A percentile compares a stretch with the other conserved stretches of the same genome.
phyloP scores from a whole-genome alignment of 495 filamentous ascomycete species.

The Zalerion maritima region DNA sequence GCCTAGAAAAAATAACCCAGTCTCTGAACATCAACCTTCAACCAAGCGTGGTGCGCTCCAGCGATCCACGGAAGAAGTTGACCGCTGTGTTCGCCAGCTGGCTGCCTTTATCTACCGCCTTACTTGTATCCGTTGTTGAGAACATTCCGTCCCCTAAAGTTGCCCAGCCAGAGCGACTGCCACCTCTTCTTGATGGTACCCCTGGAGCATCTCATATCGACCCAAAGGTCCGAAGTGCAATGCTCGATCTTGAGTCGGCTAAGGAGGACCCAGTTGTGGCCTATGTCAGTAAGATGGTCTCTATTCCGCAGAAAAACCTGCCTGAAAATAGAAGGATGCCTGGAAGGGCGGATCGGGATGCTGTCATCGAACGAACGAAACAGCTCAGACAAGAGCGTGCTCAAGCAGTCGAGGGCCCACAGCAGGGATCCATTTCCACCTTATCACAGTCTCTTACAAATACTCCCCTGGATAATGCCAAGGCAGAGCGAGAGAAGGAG shows the following conservation, averaged over 20 bases:
- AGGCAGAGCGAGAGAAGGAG: constrained; percentile 35
- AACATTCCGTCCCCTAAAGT: constrained; percentile 71
- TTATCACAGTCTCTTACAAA: constrained; percentile 18
- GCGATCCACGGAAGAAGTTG: constrained; percentile 71
- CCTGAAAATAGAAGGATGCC: constrained; percentile 60
- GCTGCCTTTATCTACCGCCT: constrained; percentile 84
- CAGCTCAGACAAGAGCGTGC: constrained; percentile 66
- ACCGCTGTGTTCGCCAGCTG: constrained; percentile 76
- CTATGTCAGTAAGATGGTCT: constrained; percentile 97
- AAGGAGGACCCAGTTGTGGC: constrained; percentile 69
- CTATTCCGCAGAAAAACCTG: constrained; percentile 81
- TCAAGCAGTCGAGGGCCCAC: constrained; percentile 30
- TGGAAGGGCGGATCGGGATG: too few species aligned
- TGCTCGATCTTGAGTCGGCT: constrained; percentile 60
- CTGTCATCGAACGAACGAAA: too few species aligned
- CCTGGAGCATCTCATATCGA: constrained; percentile 62
- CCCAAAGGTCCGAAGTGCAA: constrained; percentile 53
- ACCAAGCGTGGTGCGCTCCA: constrained; percentile 67
- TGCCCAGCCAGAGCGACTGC: constrained; percentile 75
- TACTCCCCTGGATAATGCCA: constrained; percentile 31
- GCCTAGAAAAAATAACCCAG: constrained; percentile 90
- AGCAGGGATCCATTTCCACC: constrained; percentile 13
- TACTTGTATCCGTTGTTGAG: constrained; percentile 87
- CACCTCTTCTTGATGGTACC: constrained; percentile 62
- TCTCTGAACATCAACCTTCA: constrained; percentile 73